Evolutionary conservation across 805 yeast species (phyloP).

Genomic region (Wickerhamiella dianesei): DNA sequence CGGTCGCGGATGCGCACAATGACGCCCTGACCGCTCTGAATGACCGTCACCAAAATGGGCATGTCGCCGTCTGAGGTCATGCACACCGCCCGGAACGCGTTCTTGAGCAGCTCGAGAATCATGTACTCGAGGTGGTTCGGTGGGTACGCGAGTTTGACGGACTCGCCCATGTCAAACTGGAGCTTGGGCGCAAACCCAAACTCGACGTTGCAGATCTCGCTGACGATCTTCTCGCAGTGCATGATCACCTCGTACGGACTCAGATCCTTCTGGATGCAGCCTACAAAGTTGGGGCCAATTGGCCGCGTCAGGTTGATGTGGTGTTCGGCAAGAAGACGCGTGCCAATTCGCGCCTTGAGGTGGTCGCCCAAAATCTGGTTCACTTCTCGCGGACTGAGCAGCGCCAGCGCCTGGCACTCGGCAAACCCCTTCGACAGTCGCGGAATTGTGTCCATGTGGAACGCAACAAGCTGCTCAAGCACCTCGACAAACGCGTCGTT

Average conservation of each 20-base stretch:
- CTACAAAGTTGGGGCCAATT: slow-evolving; percentile 37
- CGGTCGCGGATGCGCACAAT: slow-evolving; percentile 70
- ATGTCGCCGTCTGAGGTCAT: slow-evolving; percentile 9
- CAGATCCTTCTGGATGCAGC: slow-evolving; percentile 52
- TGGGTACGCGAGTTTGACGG: slow-evolving; percentile 63
- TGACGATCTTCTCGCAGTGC: slow-evolving; percentile 58
- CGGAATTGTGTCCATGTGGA: slow-evolving; percentile 77
- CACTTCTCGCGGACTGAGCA: slow-evolving; percentile 34
- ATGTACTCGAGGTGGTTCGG: slow-evolving; percentile 82
- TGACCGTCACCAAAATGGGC: slow-evolving; percentile 40
- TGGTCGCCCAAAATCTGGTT: slow-evolving; percentile 60
- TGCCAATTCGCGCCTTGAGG: slow-evolving; percentile 68
- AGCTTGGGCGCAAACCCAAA: slow-evolving; percentile 63
- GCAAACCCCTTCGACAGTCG: slow-evolving; percentile 68
- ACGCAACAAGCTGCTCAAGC: slow-evolving; percentile 47
- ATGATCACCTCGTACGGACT: slow-evolving; percentile 50
- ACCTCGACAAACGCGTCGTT: slow-evolving; percentile 40
- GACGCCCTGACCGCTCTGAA: slow-evolving; percentile 35
- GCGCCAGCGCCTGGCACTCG: slow-evolving; percentile 38
- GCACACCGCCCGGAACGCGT: slow-evolving; percentile 76
- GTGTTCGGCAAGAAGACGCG: slow-evolving; percentile 78
- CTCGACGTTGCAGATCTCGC: slow-evolving; percentile 69
- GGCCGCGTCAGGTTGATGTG: slow-evolving; percentile 51
- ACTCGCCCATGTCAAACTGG: slow-evolving; percentile 41
- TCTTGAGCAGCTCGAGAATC: slow-evolving; percentile 73